phyloP scores from a whole-genome alignment of 2,329 filamentous ascomycete genomes.

The Furcasterigmium furcatum region DNA sequence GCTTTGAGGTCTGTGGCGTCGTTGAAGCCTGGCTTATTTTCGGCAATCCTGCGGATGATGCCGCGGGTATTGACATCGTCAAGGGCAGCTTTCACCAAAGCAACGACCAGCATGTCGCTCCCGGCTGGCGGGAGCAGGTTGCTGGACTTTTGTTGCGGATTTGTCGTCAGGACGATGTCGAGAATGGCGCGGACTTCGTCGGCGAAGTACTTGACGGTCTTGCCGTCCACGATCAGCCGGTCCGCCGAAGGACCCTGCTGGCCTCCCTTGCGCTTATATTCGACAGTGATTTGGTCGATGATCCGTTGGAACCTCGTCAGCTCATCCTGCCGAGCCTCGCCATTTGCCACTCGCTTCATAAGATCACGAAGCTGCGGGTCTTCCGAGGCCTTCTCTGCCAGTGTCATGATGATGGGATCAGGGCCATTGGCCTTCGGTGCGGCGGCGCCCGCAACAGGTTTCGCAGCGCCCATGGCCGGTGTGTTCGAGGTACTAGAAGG shows the following conservation, averaged over 20 bases:
- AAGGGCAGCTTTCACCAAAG: conserved; percentile 54
- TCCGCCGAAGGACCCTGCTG: conserved; percentile 53
- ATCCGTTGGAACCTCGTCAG: conserved; percentile 75
- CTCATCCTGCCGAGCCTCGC: conserved; percentile 65
- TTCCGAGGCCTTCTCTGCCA: conserved; percentile 72
- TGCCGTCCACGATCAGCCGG: conserved; percentile 49
- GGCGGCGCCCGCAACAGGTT: conserved; percentile 1
- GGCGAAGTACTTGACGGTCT: conserved; percentile 57
- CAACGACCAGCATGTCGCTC: conserved; percentile 53
- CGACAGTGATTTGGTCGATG: conserved; percentile 71
- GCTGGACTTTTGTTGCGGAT: conserved; percentile 51
- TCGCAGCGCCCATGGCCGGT: conserved; percentile 5
- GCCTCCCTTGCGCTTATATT: conserved; percentile 49
- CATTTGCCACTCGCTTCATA: conserved; percentile 80
- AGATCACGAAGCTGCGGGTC: conserved; percentile 71
- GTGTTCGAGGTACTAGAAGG: conserved; percentile 12
- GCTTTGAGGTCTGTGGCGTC: conserved; percentile 53
- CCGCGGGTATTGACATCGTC: conserved; percentile 47
- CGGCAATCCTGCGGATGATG: conserved; percentile 52
- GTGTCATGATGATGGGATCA: conserved; percentile 70
- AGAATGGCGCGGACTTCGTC: conserved; percentile 55
- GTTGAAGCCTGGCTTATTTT: conserved; percentile 44
- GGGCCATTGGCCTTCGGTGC: conserved; percentile 11
- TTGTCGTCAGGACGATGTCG: conserved; percentile 56
- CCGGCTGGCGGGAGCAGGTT: conserved; percentile 50